Evolutionary conservation across 139 green algal species (phyloP).

Genomic region (Chlorella vulgaris): DNA sequence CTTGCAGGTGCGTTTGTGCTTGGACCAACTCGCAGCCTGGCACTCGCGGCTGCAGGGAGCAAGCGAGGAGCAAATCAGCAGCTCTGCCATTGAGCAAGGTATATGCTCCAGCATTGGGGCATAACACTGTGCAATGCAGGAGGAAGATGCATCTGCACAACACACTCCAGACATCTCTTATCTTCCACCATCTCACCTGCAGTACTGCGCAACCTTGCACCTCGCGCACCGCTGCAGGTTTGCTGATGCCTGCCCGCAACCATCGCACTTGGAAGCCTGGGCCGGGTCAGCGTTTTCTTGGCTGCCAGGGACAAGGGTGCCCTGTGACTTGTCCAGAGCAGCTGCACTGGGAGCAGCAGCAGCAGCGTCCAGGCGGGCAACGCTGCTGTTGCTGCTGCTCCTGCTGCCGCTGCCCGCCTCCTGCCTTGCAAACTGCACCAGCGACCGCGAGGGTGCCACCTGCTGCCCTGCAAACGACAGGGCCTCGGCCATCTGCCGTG

Average conservation of each 20-base stretch:
- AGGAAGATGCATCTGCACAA: too few species aligned
- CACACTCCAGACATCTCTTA: neutral
- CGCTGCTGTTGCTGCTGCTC: neutral
- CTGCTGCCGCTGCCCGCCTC: neutral
- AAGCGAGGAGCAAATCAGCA: too few species aligned
- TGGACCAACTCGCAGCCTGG: neutral
- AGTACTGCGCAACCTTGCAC: neutral
- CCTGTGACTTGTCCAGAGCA: neutral
- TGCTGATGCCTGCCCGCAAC: neutral
- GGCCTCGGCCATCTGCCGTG: neutral
- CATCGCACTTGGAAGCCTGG: neutral
- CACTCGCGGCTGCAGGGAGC: neutral
- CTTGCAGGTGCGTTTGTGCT: neutral
- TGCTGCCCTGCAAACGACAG: neutral
- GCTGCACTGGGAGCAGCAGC: neutral
- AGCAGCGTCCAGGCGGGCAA: neutral
- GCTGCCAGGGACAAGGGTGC: neutral
- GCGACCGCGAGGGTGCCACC: neutral
- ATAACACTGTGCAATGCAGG: too few species aligned
- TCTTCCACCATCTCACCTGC: neutral
- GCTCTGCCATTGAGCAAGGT: too few species aligned
- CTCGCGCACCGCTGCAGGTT: neutral
- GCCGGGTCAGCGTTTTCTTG: neutral
- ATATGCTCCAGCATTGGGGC: too few species aligned
- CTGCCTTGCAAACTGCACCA: neutral